A percentile compares a stretch with the other conserved stretches of the same genome.
Conservation (phyloP, 2,329 filamentous ascomycete species). For the Alternaria gansuensis region DNA sequence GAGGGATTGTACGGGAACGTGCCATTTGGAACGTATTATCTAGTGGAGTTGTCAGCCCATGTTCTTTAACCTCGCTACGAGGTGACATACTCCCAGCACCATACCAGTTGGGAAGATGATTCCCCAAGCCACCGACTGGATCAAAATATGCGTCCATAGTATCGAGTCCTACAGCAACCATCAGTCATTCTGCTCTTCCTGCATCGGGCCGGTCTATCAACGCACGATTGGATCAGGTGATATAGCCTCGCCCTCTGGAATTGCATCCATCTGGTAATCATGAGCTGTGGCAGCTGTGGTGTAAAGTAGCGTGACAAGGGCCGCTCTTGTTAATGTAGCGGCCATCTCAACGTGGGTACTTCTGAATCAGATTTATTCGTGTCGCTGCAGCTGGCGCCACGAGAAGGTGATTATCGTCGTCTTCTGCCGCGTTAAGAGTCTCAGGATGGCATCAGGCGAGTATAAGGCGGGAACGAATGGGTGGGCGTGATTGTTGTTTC, state of each 20-base stretch:
- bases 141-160: slow-evolving; percentile 92
- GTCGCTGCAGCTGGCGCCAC: slow-evolving; percentile 9
- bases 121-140: slow-evolving; percentile 88
- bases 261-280: slow-evolving; percentile 54
- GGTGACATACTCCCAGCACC: slow-evolving; percentile 80
- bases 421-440: slow-evolving; percentile 34
- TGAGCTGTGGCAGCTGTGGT: slow-evolving; percentile 46
- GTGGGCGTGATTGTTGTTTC: slow-evolving; percentile 15
- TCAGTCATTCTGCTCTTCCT: slow-evolving; percentile 23
- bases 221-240: slow-evolving; percentile 51
- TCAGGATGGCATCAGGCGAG: slow-evolving; percentile 20
- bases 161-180: slow-evolving; percentile 69
- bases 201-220: background rate
- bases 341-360: slow-evolving; percentile 25
- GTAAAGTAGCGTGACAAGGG: slow-evolving; percentile 37
- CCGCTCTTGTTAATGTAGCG: slow-evolving; percentile 22
- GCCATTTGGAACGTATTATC: slow-evolving; percentile 91
- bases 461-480: slow-evolving; percentile 10
- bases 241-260: slow-evolving; percentile 51
- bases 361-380: slow-evolving; percentile 6
- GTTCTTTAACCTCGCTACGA: no score
- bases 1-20: slow-evolving; percentile 84
- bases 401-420: slow-evolving; percentile 14
- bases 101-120: slow-evolving; percentile 93
- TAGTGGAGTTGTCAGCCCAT: slow-evolving; percentile 50